Base-by-base conservation (phyloP, 192 early-diverging fungal genomes). In the Linnemannia schmuckeri region DNA sequence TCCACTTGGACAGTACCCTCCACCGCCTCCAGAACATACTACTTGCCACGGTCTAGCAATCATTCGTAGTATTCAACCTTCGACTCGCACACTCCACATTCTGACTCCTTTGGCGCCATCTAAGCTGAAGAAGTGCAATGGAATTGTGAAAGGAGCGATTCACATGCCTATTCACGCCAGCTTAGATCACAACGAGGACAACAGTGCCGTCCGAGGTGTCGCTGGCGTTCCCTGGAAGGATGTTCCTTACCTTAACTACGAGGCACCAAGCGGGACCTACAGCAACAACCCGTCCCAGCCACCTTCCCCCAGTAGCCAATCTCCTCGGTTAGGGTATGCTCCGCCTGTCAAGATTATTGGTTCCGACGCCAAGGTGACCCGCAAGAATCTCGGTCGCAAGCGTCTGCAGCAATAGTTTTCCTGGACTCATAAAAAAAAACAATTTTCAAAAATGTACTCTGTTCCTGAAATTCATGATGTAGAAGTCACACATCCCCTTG, bases 1-100 rank as follows among this genome's bases (percentile, higher is more conserved):
- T 72, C 80, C 88, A 22, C 74, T 88, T 27, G 81, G 86, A 40
- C 41, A 76, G 38, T 90, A 72, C 42, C 75, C 90, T 12, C 89
- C 87, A 27, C 92, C 92, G 5, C 79, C 83, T 8, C 92, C 92
- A 18, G 71, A 79, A 74, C 72, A 81, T 18, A 94, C 93, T 0
- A 92, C 92, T 3, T 96, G 94, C 70, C 49, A 92, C 54, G 91
- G 94, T 1, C 88, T 95, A 63, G 96, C 89, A 0, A 85, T 97
- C 30, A 91, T 96, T 61, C 90, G 96, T 20, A 90, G 94, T 0
- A 93, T 96, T 44, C 92, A 96, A 77, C 91, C 92, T 8, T 57
- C 81, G 3, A 87, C 87, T 7, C 91, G 91, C 33, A 78, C 80
- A 8, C 77, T 96, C 6, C 89, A 94, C 54, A 78, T 97, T 42